A percentile compares a stretch with the other conserved stretches of the same genome.
Evolutionary conservation across 2,329 filamentous ascomycete species (phyloP).

Genomic region (Tolypocladium guangdongense): DNA sequence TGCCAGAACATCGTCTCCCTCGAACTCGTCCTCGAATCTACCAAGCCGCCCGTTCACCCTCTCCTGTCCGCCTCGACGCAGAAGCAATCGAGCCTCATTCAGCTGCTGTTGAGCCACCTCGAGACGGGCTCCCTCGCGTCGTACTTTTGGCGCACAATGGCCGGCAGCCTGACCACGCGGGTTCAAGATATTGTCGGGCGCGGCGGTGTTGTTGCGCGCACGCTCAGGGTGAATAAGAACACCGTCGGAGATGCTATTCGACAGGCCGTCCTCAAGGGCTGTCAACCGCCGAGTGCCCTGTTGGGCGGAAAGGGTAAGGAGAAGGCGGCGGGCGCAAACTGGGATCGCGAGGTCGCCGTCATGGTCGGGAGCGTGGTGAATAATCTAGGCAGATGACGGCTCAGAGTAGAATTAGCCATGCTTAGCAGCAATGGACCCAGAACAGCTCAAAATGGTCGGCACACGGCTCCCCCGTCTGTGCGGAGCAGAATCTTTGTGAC

Average conservation of each 20-base stretch:
- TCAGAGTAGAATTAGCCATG: neutral
- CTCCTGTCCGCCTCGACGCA: slow-evolving; percentile 38
- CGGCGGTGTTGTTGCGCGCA: slow-evolving; percentile 75
- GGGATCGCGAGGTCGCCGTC: slow-evolving; percentile 88
- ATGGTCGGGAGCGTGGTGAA: slow-evolving; percentile 80
- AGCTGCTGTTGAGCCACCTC: slow-evolving; percentile 62
- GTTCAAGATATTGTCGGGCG: slow-evolving; percentile 77
- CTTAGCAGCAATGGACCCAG: neutral
- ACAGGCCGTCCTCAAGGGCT: slow-evolving; percentile 73
- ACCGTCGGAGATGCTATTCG: slow-evolving; percentile 66
- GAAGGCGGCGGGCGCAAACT: slow-evolving; percentile 41
- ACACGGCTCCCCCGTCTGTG: neutral
- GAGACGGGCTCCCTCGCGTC: slow-evolving; percentile 81
- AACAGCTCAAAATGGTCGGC: neutral
- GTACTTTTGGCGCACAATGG: slow-evolving; percentile 89
- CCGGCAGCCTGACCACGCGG: slow-evolving; percentile 60
- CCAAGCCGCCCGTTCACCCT: slow-evolving; percentile 59
- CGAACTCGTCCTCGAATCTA: slow-evolving; percentile 62
- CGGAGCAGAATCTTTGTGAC: no score
- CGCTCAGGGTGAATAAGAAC: slow-evolving; percentile 64
- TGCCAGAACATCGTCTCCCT: slow-evolving; percentile 90
- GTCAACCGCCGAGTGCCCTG: slow-evolving; percentile 51
- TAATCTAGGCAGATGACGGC: slow-evolving; percentile 31
- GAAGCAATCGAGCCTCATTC: slow-evolving; percentile 45
- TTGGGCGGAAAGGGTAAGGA: slow-evolving; percentile 30